A percentile compares a stretch with the other conserved stretches of the same genome.
Conservation (phyloP, 805 yeast genomes). For the Metschnikowia picachoensis region DNA sequence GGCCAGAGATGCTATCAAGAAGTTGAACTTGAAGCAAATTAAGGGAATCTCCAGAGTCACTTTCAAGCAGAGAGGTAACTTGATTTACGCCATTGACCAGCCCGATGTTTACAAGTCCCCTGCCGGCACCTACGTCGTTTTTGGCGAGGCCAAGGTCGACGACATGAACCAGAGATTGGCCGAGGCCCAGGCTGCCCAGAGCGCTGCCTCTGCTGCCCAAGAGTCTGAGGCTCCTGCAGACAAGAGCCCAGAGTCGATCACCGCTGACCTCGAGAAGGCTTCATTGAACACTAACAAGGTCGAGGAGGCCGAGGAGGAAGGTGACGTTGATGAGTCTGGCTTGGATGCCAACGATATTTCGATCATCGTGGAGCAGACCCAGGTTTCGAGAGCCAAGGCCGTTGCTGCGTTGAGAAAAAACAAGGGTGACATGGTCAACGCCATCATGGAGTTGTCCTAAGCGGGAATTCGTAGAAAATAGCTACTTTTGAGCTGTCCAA, state of each 20-base stretch:
- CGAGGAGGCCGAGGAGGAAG: slow-evolving; percentile 58
- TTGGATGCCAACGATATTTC: slow-evolving; percentile 77
- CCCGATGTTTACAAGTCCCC: slow-evolving; percentile 95
- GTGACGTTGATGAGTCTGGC: slow-evolving; percentile 80
- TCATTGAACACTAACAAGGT: slow-evolving; percentile 45
- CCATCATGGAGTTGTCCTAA: slow-evolving; percentile 77
- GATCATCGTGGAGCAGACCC: slow-evolving; percentile 87
- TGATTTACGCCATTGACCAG: slow-evolving; percentile 80
- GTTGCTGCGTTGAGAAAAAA: slow-evolving; percentile 80
- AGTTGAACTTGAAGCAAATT: slow-evolving; percentile 84
- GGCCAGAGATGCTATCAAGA: slow-evolving; percentile 86
- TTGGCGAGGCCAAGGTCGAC: slow-evolving; percentile 97
- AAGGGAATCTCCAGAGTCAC: slow-evolving; percentile 94
- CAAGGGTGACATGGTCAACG: slow-evolving; percentile 92
- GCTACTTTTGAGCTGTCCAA: too few species aligned
- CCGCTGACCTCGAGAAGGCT: slow-evolving; percentile 75
- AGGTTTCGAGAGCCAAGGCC: slow-evolving; percentile 85
- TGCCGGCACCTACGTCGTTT: slow-evolving; percentile 92
- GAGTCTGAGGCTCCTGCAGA: slow-evolving; percentile 34
- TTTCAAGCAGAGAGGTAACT: slow-evolving; percentile 88
- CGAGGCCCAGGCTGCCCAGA: slow-evolving; percentile 71
- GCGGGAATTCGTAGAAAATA: background rate
- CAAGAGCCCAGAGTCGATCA: slow-evolving; percentile 73
- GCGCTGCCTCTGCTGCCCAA: slow-evolving; percentile 48
- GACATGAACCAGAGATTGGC: slow-evolving; percentile 86